Evolutionary conservation across 2,329 filamentous ascomycete genomes (phyloP).

Genomic region (Hypoxylon sp.): DNA sequence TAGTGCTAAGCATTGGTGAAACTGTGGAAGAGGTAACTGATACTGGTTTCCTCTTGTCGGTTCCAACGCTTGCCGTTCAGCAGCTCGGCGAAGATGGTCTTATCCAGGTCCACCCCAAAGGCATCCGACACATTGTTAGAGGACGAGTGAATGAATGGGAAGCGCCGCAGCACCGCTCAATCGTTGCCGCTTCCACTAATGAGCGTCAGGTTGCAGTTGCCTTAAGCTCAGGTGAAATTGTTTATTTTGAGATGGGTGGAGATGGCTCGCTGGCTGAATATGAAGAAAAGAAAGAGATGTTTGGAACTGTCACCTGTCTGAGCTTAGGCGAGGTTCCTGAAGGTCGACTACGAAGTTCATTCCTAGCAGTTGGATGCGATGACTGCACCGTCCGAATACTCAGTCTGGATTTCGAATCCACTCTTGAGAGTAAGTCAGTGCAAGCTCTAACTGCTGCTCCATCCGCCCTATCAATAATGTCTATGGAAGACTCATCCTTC

Average conservation of each 20-base stretch:
- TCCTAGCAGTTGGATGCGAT: constrained; percentile 95
- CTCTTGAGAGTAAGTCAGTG: constrained; percentile 92
- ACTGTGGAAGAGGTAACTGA: constrained; percentile 96
- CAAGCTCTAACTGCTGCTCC: constrained; percentile 93
- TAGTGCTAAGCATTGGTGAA: constrained; percentile 95
- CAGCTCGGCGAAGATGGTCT: constrained; percentile 94
- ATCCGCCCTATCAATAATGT: constrained; percentile 89
- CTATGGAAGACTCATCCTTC: constrained; percentile 94
- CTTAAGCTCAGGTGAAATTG: constrained; percentile 94
- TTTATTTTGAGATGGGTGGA: constrained; percentile 97
- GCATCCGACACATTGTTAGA: constrained; percentile 88
- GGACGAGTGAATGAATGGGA: constrained; percentile 93
- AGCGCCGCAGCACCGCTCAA: constrained; percentile 92
- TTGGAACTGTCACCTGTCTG: constrained; percentile 93
- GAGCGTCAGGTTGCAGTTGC: constrained; percentile 93
- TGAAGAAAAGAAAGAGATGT: constrained; percentile 95
- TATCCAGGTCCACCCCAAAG: constrained; percentile 96
- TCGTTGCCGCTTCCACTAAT: constrained; percentile 94
- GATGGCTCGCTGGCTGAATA: constrained; percentile 94
- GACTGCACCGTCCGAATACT: constrained; percentile 96
- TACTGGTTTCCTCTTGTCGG: constrained; percentile 90
- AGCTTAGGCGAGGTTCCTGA: constrained; percentile 94
- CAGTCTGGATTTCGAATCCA: constrained; percentile 90
- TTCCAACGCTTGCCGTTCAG: constrained; percentile 91
- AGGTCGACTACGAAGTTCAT: constrained; percentile 89